A percentile compares a stretch with the other conserved stretches of the same genome.
phyloP scores from a whole-genome alignment of 1,284 basidiomycete species.

The Heterobasidion irregulare region DNA sequence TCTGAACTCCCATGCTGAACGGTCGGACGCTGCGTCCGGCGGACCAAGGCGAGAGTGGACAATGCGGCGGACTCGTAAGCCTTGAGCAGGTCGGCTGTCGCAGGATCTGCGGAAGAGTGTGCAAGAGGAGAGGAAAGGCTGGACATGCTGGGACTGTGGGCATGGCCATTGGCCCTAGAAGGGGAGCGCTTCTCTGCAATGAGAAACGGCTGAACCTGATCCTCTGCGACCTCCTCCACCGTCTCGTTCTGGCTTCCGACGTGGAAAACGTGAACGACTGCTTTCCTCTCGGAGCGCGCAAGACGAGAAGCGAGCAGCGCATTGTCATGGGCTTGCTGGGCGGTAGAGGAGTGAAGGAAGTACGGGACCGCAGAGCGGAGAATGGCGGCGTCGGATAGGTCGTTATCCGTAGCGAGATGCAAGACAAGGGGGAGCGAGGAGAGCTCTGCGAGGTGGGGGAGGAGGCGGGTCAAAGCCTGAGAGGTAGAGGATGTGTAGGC shows the following conservation, averaged over 20 bases:
- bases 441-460: constrained; percentile 52
- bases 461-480: constrained; percentile 40
- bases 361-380: constrained; percentile 51
- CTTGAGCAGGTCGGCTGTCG: constrained; percentile 30
- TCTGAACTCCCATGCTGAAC: constrained; percentile 35
- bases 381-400: constrained; percentile 50
- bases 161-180: constrained; percentile 24
- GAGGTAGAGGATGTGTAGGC: constrained; percentile 44
- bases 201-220: constrained; percentile 51
- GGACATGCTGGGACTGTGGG: constrained; percentile 14
- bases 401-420: constrained; percentile 42
- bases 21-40: constrained; percentile 53
- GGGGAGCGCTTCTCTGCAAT: constrained; percentile 28
- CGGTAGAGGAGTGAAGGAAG: constrained; percentile 53
- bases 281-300: constrained; percentile 47
- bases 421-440: constrained; percentile 45
- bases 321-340: constrained; percentile 67
- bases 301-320: constrained; percentile 65
- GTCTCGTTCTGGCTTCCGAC: constrained; percentile 21
- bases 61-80: constrained; percentile 58
- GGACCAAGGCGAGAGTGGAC: constrained; percentile 52
- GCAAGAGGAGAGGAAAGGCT: not conserved
- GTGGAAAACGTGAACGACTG: constrained; percentile 81
- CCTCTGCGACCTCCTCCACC: constrained; percentile 48
- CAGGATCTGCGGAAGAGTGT: constrained; percentile 2